A percentile compares a stretch with the other conserved stretches of the same genome.
phyloP scores from a whole-genome alignment of 2,329 filamentous ascomycete genomes.

The Aureobasidium melanogenum region DNA sequence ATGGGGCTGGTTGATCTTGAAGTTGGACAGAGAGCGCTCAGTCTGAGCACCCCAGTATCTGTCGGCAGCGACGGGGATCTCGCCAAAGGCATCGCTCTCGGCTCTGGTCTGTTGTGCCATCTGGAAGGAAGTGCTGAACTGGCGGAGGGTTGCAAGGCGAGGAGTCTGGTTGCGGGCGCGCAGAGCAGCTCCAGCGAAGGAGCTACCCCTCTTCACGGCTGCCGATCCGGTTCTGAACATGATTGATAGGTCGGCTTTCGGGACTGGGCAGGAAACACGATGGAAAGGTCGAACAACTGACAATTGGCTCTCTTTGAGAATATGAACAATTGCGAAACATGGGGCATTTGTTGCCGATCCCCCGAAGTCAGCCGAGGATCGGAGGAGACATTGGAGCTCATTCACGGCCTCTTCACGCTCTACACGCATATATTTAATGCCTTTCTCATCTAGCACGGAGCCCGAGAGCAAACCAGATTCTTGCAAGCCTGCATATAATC shows the following conservation, averaged over 20 bases:
- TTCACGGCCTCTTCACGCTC: not conserved
- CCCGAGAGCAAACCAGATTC: not conserved
- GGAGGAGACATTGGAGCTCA: not conserved
- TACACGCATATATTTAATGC: not conserved
- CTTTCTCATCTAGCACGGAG: not conserved
- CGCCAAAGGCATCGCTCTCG: constrained; percentile 96
- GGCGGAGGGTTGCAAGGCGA: constrained; percentile 1
- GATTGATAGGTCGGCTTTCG: not conserved
- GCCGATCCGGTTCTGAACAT: constrained; percentile 10
- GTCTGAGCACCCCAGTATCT: constrained; percentile 99
- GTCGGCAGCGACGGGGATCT: constrained; percentile 82
- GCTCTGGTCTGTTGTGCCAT: constrained; percentile 52
- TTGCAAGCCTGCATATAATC: not conserved
- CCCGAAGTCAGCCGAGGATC: constrained; percentile 3
- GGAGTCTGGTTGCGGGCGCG: not conserved
- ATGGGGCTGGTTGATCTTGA: constrained; percentile 98
- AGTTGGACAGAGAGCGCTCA: constrained; percentile 91
- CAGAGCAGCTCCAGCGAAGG: not conserved
- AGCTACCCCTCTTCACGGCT: constrained; percentile 9
- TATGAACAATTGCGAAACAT: not conserved
- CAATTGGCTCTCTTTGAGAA: not conserved
- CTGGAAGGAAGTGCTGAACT: constrained; percentile 24
- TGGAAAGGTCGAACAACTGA: not conserved
- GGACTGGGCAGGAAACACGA: not conserved
- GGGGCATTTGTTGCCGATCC: constrained; percentile 1